Evolutionary conservation across 345 rosid species (phyloP).

Genomic region (Anastatica hierochuntica): DNA sequence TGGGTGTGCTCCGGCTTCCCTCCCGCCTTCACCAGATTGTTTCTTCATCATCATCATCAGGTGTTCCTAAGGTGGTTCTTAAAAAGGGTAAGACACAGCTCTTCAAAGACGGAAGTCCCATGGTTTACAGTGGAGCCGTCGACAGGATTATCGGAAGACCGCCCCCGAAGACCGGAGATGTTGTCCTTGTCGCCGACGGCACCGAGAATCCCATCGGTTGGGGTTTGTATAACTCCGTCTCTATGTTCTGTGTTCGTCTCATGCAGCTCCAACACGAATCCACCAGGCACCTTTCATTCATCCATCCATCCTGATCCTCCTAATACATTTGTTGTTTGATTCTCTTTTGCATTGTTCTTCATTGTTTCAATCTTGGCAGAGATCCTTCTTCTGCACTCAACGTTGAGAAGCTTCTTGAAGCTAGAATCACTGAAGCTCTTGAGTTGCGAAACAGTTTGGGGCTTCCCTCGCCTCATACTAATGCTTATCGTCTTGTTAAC

Average conservation of each 20-base stretch:
- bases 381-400: conserved; percentile 70
- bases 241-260: conserved; percentile 83
- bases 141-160: conserved; percentile 82
- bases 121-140: conserved; percentile 87
- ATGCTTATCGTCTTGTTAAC: conserved; percentile 76
- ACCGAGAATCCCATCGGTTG: conserved; percentile 70
- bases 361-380: no score
- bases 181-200: conserved; percentile 83
- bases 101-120: conserved; percentile 83
- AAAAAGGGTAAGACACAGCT: conserved; percentile 87
- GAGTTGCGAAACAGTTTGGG: conserved; percentile 52
- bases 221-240: conserved; percentile 76
- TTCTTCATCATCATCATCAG: conserved; percentile 10
- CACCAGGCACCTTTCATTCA: conserved; percentile 33
- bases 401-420: conserved; percentile 65
- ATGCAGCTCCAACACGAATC: conserved; percentile 96
- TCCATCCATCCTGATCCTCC: no score
- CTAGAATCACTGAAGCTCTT: conserved; percentile 56
- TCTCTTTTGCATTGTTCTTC: not conserved
- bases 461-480: conserved; percentile 59
- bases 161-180: conserved; percentile 74
- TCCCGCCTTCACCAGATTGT: conserved; percentile 29
- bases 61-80: conserved; percentile 75
- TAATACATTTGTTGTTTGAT: not conserved
- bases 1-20: conserved; percentile 31